Conservation (phyloP, 768 basidiomycete genomes). For the Termitomyces sp. region DNA sequence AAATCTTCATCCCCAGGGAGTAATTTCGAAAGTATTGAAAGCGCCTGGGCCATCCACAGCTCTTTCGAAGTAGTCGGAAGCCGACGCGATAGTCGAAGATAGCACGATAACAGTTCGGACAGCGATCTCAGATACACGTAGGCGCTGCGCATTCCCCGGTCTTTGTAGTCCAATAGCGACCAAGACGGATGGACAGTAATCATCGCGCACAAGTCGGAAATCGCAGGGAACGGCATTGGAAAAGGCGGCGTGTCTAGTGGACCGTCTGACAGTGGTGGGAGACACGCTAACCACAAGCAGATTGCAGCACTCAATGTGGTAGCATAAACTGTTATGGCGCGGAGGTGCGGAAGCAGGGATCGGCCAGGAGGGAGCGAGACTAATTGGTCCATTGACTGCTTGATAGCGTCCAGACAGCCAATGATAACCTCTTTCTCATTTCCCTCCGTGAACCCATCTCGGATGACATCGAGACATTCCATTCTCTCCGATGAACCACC, state of each 20-base stretch:
- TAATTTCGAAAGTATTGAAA: slow-evolving; percentile 46
- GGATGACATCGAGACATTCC: slow-evolving; percentile 29
- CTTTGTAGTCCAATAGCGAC: slow-evolving; percentile 23
- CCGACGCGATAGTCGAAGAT: slow-evolving; percentile 52
- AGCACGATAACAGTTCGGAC: slow-evolving; percentile 44
- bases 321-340: slow-evolving; percentile 27
- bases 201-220: slow-evolving; percentile 47
- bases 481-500: slow-evolving; percentile 61
- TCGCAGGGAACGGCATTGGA: slow-evolving; percentile 46
- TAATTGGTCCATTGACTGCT: slow-evolving; percentile 19
- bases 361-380: slow-evolving; percentile 7
- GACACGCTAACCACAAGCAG: slow-evolving; percentile 60
- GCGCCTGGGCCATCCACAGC: slow-evolving; percentile 64
- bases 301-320: slow-evolving; percentile 40
- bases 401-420: slow-evolving; percentile 28
- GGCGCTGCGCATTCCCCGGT: slow-evolving; percentile 13
- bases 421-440: slow-evolving; percentile 31
- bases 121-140: slow-evolving; percentile 45
- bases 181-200: slow-evolving; percentile 50
- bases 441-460: slow-evolving; percentile 33
- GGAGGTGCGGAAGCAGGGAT: slow-evolving; percentile 16
- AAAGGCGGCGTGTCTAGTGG: slow-evolving; percentile 50
- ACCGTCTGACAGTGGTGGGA: slow-evolving; percentile 35
- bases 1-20: slow-evolving; percentile 73
- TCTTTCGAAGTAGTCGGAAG: slow-evolving; percentile 50